These are phyloP conservation scores for Phytophthora kernoviae DNA, from an alignment of 352 stramenopile species.

Conservation along the genomic window DNA sequence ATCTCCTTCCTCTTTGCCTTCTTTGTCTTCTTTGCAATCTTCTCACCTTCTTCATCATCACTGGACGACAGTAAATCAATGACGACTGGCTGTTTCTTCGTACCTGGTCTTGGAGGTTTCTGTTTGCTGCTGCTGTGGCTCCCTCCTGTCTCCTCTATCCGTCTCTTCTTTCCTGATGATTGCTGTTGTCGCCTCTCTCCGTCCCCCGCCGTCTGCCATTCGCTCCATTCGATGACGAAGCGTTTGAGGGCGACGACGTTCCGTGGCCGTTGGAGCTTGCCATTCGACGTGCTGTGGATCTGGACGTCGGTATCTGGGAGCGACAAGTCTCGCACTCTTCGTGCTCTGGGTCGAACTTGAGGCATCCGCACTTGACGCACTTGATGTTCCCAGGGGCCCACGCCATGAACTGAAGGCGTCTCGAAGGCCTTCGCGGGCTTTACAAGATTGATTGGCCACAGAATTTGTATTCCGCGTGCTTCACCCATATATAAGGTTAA, in stretches of 20 bases:
- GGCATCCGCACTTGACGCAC: slow-evolving; percentile 48
- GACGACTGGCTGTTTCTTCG: neutral
- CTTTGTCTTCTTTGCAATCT: too few relatives aligned
- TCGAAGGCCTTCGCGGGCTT: neutral
- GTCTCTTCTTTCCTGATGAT: neutral
- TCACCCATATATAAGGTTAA: too few relatives aligned
- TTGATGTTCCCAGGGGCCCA: slow-evolving; percentile 24
- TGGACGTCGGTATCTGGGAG: slow-evolving; percentile 11
- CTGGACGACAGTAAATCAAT: slow-evolving; percentile 1
- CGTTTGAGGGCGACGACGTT: neutral
- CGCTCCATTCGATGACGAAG: neutral
- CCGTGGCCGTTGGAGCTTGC: neutral
- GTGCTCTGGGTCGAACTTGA: slow-evolving; percentile 44
- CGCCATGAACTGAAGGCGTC: slow-evolving; percentile 13
- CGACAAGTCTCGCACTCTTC: slow-evolving; percentile 42
- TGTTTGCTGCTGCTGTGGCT: neutral
- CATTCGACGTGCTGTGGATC: slow-evolving; percentile 9
- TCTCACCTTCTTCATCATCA: neutral
- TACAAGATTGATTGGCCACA: slow-evolving; percentile 13
- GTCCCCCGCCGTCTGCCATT: too few relatives aligned
- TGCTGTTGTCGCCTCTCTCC: neutral
- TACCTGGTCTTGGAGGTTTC: neutral
- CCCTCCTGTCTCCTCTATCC: neutral
- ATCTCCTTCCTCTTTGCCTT: too few relatives aligned
- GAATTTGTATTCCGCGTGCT: too few relatives aligned